phyloP scores from a whole-genome alignment of 768 basidiomycete species.

The Leccinum incarnatum region DNA sequence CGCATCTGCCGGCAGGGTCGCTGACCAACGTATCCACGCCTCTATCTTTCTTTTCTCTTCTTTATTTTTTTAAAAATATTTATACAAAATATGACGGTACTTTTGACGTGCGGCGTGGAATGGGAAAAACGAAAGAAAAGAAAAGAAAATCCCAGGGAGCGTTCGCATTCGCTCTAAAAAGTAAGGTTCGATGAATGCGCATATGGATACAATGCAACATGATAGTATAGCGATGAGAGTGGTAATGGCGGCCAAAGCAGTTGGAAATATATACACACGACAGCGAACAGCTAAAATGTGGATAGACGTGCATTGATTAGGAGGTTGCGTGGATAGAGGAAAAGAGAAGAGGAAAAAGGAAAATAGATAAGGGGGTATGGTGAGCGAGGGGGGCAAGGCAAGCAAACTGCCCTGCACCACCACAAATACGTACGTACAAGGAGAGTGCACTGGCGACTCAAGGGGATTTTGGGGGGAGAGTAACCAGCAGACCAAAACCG shows the following conservation, averaged over 20 bases:
- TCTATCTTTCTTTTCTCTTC: not conserved
- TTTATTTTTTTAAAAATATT: not conserved
- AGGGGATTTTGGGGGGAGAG: slow-evolving; percentile 2
- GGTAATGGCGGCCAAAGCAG: slow-evolving; percentile 1
- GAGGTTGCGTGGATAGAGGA: slow-evolving; percentile 8
- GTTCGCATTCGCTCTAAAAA: not conserved
- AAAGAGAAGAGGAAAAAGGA: not conserved
- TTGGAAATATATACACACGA: slow-evolving; percentile 14
- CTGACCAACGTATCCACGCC: not conserved
- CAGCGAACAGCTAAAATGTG: slow-evolving; percentile 17
- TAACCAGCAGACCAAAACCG: slow-evolving; percentile 19
- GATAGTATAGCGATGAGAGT: slow-evolving; percentile 15
- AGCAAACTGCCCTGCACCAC: slow-evolving; percentile 18
- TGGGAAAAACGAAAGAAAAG: not conserved
- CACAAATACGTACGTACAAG: slow-evolving; percentile 24
- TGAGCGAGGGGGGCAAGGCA: not conserved
- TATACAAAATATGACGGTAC: slow-evolving; percentile 6
- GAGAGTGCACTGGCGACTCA: slow-evolving; percentile 17
- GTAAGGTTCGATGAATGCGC: not conserved
- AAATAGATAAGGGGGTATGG: slow-evolving; percentile 16
- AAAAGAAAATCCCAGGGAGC: not conserved
- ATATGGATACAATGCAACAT: slow-evolving; percentile 23
- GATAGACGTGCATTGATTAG: slow-evolving; percentile 14
- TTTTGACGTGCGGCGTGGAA: slow-evolving; percentile 5
- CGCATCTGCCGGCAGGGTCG: slow-evolving; percentile 16